Evolutionary conservation across 306 rosid genomes (phyloP).

Genomic region (Sicyos baderoa): DNA sequence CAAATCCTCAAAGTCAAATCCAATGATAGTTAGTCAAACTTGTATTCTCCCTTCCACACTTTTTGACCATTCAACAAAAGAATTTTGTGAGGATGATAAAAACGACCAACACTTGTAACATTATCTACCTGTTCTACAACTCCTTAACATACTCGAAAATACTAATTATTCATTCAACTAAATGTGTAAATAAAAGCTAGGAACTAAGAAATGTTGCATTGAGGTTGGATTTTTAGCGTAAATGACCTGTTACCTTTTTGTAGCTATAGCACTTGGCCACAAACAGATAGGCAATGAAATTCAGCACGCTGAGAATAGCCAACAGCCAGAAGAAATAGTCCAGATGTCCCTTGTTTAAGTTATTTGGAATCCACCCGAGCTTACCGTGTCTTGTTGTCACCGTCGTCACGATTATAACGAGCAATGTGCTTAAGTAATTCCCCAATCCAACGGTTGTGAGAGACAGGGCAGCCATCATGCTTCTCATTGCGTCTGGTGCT

Average conservation of each 20-base stretch:
- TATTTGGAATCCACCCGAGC: constrained; percentile 79
- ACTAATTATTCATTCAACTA: neutral
- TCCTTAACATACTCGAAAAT: neutral
- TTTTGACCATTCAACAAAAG: constrained; percentile 13
- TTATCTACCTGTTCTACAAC: neutral
- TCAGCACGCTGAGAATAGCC: constrained; percentile 49
- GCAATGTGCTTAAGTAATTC: constrained; percentile 61
- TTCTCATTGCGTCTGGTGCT: constrained; percentile 88
- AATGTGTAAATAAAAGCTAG: constrained; percentile 1
- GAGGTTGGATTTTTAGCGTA: neutral
- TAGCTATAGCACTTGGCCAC: constrained; percentile 53
- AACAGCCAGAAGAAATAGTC: constrained; percentile 70
- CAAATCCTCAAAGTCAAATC: constrained; percentile 5
- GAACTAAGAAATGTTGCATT: neutral
- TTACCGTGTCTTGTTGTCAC: constrained; percentile 48
- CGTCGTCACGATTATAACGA: constrained; percentile 51
- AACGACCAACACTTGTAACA: neutral
- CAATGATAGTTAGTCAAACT: neutral
- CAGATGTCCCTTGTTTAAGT: constrained; percentile 74
- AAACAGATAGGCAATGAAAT: constrained; percentile 48
- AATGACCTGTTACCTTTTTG: constrained; percentile 39
- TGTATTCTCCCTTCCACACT: neutral
- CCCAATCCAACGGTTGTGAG: constrained; percentile 64
- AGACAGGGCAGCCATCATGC: constrained; percentile 64
- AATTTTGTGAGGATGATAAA: neutral